phyloP scores from a whole-genome alignment of 257 asterid genomes.

The Agastache rugosa region DNA sequence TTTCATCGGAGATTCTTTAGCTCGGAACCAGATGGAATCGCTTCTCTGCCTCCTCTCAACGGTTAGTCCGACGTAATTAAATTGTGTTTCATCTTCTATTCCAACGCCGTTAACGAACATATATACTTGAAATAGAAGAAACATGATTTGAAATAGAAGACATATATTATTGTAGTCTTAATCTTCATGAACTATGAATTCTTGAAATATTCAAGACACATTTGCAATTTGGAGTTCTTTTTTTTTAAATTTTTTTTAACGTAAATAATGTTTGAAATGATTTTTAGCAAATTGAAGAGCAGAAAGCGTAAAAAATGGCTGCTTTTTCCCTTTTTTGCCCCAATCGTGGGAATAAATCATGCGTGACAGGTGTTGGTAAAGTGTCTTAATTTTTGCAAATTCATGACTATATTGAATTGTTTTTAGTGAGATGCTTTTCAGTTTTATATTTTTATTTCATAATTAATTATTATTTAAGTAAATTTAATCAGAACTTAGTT shows the following conservation, averaged over 20 bases:
- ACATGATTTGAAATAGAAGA: no score
- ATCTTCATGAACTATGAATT: not conserved
- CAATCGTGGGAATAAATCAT: conserved; percentile 23
- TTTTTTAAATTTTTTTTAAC: no score
- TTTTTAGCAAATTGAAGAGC: not conserved
- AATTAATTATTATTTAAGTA: no score
- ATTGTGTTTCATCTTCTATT: no score
- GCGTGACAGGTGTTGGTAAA: conserved; percentile 1
- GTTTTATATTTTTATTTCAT: no score
- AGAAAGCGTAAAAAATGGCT: not conserved
- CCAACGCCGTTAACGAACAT: no score
- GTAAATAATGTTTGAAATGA: not conserved
- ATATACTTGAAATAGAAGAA: no score
- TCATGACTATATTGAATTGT: not conserved
- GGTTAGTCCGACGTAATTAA: conserved; percentile 43
- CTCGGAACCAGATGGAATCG: conserved; percentile 81
- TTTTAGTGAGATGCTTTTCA: not conserved
- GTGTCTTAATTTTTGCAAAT: conserved; percentile 8
- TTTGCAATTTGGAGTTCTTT: no score
- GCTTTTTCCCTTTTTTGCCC: conserved; percentile 1
- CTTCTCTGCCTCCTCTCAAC: conserved; percentile 72
- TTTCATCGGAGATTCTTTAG: conserved; percentile 78
- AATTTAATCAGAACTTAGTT: no score
- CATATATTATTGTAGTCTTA: no score
- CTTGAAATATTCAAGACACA: no score